A percentile compares a stretch with the other conserved stretches of the same genome.
phyloP scores from a whole-genome alignment of 2,329 filamentous ascomycete species.

The Colletotrichum endophyticum region DNA sequence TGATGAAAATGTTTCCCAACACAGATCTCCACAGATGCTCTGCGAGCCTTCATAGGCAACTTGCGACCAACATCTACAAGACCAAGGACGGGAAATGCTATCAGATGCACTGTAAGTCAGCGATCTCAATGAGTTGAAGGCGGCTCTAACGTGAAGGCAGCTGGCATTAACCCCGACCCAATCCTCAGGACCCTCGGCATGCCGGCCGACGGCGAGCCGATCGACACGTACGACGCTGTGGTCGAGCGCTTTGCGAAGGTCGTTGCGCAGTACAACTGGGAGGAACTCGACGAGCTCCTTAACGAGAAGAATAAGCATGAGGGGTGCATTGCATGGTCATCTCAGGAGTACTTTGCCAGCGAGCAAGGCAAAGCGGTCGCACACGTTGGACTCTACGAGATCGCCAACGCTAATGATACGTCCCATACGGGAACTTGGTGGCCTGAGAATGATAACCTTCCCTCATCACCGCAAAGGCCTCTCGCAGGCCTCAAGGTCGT shows the following conservation, averaged over 20 bases:
- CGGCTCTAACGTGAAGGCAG: not conserved
- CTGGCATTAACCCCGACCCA: slow-evolving; percentile 22
- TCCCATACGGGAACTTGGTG: slow-evolving; percentile 44
- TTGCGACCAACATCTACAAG: slow-evolving; percentile 29
- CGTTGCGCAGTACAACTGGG: slow-evolving; percentile 22
- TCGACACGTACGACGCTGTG: slow-evolving; percentile 27
- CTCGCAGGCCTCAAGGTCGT: slow-evolving; percentile 53
- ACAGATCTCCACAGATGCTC: slow-evolving; percentile 4
- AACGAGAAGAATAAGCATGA: slow-evolving; percentile 28
- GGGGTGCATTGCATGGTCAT: slow-evolving; percentile 29
- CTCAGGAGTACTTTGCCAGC: slow-evolving; percentile 28
- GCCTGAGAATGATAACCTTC: slow-evolving; percentile 30
- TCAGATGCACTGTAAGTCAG: slow-evolving; percentile 23
- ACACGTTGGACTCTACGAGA: slow-evolving; percentile 25
- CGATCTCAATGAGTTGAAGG: not conserved
- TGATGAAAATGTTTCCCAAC: slow-evolving; percentile 12
- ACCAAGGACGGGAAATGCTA: slow-evolving; percentile 27
- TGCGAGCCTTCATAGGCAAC: not conserved
- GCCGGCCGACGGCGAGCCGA: slow-evolving; percentile 17
- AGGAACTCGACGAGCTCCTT: slow-evolving; percentile 24
- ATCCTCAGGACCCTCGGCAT: slow-evolving; percentile 22
- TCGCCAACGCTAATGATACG: slow-evolving; percentile 22
- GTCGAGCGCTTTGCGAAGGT: slow-evolving; percentile 11
- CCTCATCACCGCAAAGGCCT: slow-evolving; percentile 39
- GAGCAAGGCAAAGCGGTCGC: slow-evolving; percentile 29